These are phyloP conservation scores for Dioscorea zingiberensis DNA, from an alignment of 106 monocot genomes.

Conservation along the genomic window DNA sequence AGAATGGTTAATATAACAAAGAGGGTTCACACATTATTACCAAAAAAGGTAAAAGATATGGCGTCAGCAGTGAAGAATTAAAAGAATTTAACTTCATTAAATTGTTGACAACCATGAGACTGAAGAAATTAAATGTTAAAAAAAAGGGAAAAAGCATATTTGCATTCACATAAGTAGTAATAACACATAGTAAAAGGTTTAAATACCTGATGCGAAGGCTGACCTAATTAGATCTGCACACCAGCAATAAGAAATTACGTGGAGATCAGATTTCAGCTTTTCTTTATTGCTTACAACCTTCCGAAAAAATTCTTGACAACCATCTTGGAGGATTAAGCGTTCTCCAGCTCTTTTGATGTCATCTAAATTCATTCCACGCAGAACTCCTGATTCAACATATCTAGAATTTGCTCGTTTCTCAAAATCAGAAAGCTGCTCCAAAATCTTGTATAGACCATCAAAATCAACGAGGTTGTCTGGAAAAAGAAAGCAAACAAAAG, in stretches of 20 bases:
- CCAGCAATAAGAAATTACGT: slow-evolving; percentile 94
- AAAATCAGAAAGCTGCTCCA: slow-evolving; percentile 72
- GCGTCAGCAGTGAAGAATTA: no score
- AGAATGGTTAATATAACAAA: no score
- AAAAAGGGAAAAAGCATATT: no score
- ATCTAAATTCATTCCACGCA: slow-evolving; percentile 69
- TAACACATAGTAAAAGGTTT: background rate
- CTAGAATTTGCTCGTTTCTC: slow-evolving; percentile 79
- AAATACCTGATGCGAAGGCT: slow-evolving; percentile 74
- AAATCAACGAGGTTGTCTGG: slow-evolving; percentile 58
- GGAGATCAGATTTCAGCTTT: slow-evolving; percentile 43
- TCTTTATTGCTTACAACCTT: slow-evolving; percentile 49
- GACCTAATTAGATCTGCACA: slow-evolving; percentile 95
- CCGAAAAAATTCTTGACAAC: slow-evolving; percentile 66
- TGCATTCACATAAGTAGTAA: no score
- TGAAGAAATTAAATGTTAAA: no score
- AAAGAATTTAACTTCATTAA: no score
- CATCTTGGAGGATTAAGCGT: slow-evolving; percentile 69
- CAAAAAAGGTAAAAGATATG: no score
- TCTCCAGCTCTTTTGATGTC: slow-evolving; percentile 88
- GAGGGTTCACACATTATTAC: no score
- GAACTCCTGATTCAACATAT: slow-evolving; percentile 63
- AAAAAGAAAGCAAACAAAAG: slow-evolving; percentile 10
- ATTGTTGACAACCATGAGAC: no score
- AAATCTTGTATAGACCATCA: slow-evolving; percentile 39